Conservation (phyloP, 2,329 filamentous ascomycete genomes). For the Parastagonospora nodorum region DNA sequence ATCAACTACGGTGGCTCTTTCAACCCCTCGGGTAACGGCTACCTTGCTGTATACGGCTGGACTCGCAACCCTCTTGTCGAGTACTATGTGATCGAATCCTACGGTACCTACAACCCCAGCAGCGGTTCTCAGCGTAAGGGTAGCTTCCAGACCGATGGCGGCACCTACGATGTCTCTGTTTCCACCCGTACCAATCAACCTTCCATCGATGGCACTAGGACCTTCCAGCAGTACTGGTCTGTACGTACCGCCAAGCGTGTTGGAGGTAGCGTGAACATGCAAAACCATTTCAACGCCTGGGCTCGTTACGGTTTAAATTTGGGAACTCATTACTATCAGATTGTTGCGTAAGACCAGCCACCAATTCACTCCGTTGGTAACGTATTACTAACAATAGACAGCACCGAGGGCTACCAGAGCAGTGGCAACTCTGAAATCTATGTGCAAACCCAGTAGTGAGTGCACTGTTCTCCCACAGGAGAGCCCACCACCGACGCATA, state of each 20-base stretch:
- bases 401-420: constrained; percentile 54
- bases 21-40: constrained; percentile 25
- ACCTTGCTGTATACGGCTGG: constrained; percentile 60
- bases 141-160: constrained; percentile 57
- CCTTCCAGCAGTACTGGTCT: constrained; percentile 61
- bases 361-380: no score
- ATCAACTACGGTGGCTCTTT: constrained; percentile 29
- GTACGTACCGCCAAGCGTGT: constrained; percentile 56
- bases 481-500: no score
- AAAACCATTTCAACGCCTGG: constrained; percentile 38
- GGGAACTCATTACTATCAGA: constrained; percentile 45
- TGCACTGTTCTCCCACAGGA: not conserved
- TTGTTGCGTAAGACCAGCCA: constrained; percentile 47
- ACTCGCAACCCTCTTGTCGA: constrained; percentile 58
- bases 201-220: constrained; percentile 58
- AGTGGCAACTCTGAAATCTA: constrained; percentile 11
- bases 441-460: constrained; percentile 4
- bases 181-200: constrained; percentile 56
- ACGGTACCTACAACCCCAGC: constrained; percentile 53
- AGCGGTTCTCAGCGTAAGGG: constrained; percentile 53
- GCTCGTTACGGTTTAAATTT: constrained; percentile 35
- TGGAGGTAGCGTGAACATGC: constrained; percentile 46
- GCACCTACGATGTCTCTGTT: constrained; percentile 58
- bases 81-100: constrained; percentile 62
- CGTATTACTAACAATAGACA: no score